Percentiles rank a stretch among this genome's conserved stretches.
Evolutionary conservation across 192 early-diverging fungal species (phyloP).

Genomic region (Backusella tarrabulga): DNA sequence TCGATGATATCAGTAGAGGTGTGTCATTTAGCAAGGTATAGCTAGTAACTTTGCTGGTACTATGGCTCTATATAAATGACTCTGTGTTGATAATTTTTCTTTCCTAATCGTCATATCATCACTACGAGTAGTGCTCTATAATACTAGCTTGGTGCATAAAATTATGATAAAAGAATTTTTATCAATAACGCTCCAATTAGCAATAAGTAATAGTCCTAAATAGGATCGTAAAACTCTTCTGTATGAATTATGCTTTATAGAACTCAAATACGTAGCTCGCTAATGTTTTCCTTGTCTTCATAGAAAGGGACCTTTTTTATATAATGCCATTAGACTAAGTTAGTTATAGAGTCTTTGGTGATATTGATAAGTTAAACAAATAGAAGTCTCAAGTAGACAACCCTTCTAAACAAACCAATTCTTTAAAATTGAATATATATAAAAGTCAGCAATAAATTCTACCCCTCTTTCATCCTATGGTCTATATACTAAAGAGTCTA

Average conservation of each 20-base stretch:
- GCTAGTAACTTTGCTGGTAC: neutral
- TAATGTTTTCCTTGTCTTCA: too few species aligned
- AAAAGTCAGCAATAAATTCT: neutral
- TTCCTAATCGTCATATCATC: neutral
- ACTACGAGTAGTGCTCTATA: neutral
- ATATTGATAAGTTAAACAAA: too few species aligned
- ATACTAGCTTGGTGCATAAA: neutral
- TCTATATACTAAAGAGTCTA: neutral
- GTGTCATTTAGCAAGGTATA: neutral
- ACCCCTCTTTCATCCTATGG: neutral
- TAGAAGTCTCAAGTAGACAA: too few species aligned
- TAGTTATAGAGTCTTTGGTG: too few species aligned
- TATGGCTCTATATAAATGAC: too few species aligned
- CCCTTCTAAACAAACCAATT: neutral
- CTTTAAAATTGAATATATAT: neutral
- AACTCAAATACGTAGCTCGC: too few species aligned
- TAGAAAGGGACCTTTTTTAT: too few species aligned
- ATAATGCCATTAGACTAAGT: too few species aligned
- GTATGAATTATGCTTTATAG: too few species aligned
- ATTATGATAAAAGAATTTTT: neutral
- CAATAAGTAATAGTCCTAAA: neutral
- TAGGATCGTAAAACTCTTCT: too few species aligned
- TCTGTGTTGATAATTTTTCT: neutral
- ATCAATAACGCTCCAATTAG: neutral
- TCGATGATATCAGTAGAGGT: neutral